Base-by-base conservation (phyloP, 164 flowering plant genomes). In the Vitis rupestris region DNA sequence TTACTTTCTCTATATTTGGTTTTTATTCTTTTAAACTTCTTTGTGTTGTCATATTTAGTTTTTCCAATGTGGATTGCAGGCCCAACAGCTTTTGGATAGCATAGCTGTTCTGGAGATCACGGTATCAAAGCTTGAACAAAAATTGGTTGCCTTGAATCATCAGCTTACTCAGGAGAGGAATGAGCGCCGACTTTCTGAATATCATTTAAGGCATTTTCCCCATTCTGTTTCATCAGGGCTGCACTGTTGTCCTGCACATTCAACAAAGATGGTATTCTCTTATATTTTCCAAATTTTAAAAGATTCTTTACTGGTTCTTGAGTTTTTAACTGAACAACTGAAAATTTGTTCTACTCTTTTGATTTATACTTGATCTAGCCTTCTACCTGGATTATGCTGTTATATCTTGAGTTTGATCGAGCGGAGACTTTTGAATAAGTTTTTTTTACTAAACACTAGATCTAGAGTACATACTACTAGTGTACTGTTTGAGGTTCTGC, bases 131-230 rank as follows among this genome's bases (percentile, higher is more conserved):
- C 86, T 83, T 63, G 86, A 83, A 70, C 68, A 80, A 68, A 77
- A 83, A 66, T 64, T 69, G 50, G 67, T 72, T 59, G 47, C 80
- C 5, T 74, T 80, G 74, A 77, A 80, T 57, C 78, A 67, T 69
- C 79, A 80, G 63, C 80, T 83, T 65, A 80, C 68, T 70, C 86
- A 83, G 66, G 86, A 83, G 59, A 80, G 79, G 49, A 83, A 78
- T 61, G 86, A 83, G 74, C 83, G 83, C 14, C 78, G 82, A 10
- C 83, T 83, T 55, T 75, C 79, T 47, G 80, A 80, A 70, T 83
- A 83, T 53, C 80, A 27, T 70, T 59, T 83, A 44, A 72, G 67
- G 64, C 77, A 71, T 31, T 64, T 72, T 12, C 29, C 76, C 8
- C 44, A n/a, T 64, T 59, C 72, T 31, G 48, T 63, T 23, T 59